Base-by-base conservation (phyloP, 805 yeast species). In the Allodekkera sacchari region DNA sequence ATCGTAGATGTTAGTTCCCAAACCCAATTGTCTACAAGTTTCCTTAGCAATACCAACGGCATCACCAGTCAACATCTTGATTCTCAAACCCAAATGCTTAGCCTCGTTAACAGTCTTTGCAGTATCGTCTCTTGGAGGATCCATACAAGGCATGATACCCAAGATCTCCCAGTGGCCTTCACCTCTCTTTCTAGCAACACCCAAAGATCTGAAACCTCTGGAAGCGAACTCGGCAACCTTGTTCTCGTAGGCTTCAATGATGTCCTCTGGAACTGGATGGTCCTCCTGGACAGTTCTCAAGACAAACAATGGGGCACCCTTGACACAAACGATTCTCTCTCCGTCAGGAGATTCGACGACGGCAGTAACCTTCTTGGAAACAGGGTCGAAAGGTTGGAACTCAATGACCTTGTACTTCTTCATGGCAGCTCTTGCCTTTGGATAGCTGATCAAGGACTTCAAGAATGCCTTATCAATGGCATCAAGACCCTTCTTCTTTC, bases 1-100 rank as follows among this genome's bases (percentile, higher is more conserved):
- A 63, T 85, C 85, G 74, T 83, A 85, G 56, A 85, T 84, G 79
- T 83, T 83, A 51, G 94, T 81, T 67, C 96, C 95, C 51, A 85
- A 71, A 63, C 95, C 95, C 63, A 85, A 75, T 74, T 85, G 95
- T 67, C 95, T 82, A 68, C 94, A 83, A 60, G 95, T 85, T 72
- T 87, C 96, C 77, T 84, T 82, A 57, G 95, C 95, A 68, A 87
- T 87, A 74, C 95, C 95, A 57, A 87, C 95, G 63, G 95, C 95
- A 70, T 85, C 96, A 77, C 95, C 96, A 68, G 96, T 85, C 63
- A 85, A 77, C 95, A 85, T 85, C 82, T 85, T 85, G 52, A 85
- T 89, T 68, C 89, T 78, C 59, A 85, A 74, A 76, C 96, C 95
- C 57, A 85, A 76, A 48, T 66, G 57, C 70, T 81, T 77, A 53